phyloP scores from a whole-genome alignment of 202 grass and related monocot genomes.

The Musa balbisiana region DNA sequence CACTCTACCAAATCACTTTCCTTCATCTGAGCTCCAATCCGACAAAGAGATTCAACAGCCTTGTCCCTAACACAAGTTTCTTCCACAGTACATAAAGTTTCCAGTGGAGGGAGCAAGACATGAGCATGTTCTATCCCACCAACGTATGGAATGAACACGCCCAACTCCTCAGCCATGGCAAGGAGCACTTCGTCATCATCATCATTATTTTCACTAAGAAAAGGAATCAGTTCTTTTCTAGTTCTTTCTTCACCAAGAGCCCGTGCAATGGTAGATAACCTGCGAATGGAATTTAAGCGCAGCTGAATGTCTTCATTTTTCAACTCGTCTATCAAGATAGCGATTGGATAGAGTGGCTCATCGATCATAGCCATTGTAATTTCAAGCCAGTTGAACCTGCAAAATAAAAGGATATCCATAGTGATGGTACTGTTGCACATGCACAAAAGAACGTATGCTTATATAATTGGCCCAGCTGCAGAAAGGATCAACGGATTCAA shows the following conservation, averaged over 20 bases:
- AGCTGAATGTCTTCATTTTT: too few relatives aligned
- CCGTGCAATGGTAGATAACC: too few relatives aligned
- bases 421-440: too few relatives aligned
- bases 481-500: too few relatives aligned
- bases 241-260: neutral
- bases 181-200: slow-evolving; percentile 20
- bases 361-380: slow-evolving; percentile 19
- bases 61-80: slow-evolving; percentile 24
- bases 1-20: slow-evolving; percentile 12
- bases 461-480: too few relatives aligned
- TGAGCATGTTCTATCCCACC: too few relatives aligned
- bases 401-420: neutral
- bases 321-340: slow-evolving; percentile 16
- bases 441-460: too few relatives aligned
- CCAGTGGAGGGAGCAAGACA: slow-evolving; percentile 10
- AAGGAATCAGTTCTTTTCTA: slow-evolving; percentile 21
- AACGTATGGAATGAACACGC: too few relatives aligned
- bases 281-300: too few relatives aligned
- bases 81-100: slow-evolving; percentile 19
- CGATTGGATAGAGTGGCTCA: slow-evolving; percentile 18
- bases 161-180: slow-evolving; percentile 19
- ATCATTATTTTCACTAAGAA: slow-evolving; percentile 21
- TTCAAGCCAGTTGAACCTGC: neutral
- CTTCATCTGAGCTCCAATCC: slow-evolving; percentile 22
- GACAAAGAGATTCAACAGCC: slow-evolving; percentile 21